These are phyloP conservation scores for Aspergillus aculeatus DNA, from an alignment of 2,329 filamentous ascomycete genomes.

Conservation along the genomic window DNA sequence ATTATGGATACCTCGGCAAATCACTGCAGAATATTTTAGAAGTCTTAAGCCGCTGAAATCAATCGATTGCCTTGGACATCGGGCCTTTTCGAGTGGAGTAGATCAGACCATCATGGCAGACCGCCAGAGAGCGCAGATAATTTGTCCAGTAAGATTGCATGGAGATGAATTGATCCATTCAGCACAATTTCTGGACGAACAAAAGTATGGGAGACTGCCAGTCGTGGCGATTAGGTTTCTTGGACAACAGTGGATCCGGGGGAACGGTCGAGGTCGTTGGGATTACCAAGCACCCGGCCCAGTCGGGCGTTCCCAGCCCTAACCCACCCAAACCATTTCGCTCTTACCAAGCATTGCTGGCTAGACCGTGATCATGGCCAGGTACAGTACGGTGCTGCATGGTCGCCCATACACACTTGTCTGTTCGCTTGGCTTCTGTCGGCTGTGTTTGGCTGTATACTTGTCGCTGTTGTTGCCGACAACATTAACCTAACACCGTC, in stretches of 20 bases:
- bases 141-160: not conserved
- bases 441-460: not conserved
- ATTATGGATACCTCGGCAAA: not conserved
- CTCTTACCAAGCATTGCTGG: constrained; percentile 1
- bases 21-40: not conserved
- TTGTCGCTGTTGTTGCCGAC: not conserved
- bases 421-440: not conserved
- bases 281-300: constrained; percentile 6
- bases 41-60: not conserved
- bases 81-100: not conserved
- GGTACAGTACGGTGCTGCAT: not conserved
- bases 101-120: not conserved
- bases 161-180: not conserved
- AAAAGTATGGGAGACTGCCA: not conserved
- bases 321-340: not conserved
- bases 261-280: constrained; percentile 5
- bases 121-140: not conserved
- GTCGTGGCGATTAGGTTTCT: not conserved
- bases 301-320: not conserved
- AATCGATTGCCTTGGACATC: not conserved
- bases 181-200: not conserved
- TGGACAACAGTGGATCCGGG: not conserved
- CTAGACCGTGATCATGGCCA: not conserved
- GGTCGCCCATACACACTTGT: not conserved
- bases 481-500: not conserved